These are phyloP conservation scores for Hymenoscyphus albidus DNA, from an alignment of 2,329 filamentous ascomycete species.

Conservation along the genomic window DNA sequence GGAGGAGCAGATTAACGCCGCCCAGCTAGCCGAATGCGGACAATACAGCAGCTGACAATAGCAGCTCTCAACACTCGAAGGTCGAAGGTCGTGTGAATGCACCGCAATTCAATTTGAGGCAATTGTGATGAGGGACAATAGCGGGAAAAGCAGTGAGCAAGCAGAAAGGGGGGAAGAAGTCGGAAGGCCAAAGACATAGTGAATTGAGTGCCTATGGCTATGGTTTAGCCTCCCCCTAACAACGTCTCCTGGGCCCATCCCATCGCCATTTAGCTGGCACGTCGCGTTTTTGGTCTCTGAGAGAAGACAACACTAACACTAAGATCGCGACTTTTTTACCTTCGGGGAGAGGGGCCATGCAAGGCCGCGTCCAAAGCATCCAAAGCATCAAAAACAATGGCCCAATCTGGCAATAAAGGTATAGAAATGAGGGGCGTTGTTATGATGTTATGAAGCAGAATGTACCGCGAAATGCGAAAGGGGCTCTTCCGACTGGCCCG, in stretches of 20 bases:
- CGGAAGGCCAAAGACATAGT: neutral
- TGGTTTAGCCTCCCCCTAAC: neutral
- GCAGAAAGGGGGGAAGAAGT: neutral
- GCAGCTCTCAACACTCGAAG: neutral
- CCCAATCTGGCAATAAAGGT: constrained; percentile 27
- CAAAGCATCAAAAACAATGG: constrained; percentile 23
- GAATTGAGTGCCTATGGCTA: neutral
- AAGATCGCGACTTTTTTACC: constrained; percentile 24
- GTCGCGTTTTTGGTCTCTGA: constrained; percentile 22
- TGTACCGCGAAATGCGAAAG: constrained; percentile 25
- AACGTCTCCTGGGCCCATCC: neutral
- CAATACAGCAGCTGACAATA: neutral
- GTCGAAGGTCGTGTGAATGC: neutral
- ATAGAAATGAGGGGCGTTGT: constrained; percentile 10
- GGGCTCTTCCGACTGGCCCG: constrained; percentile 25
- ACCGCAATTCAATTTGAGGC: neutral
- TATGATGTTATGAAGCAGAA: constrained; percentile 31
- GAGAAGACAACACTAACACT: neutral
- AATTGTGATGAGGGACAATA: neutral
- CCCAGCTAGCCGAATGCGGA: neutral
- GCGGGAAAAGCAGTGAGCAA: neutral
- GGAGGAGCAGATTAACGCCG: neutral
- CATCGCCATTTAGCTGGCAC: constrained; percentile 3
- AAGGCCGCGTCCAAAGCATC: constrained; percentile 22
- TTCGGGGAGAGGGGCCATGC: constrained; percentile 17